Conservation (phyloP, 352 stramenopile genomes). For the Phytopythium litorale region DNA sequence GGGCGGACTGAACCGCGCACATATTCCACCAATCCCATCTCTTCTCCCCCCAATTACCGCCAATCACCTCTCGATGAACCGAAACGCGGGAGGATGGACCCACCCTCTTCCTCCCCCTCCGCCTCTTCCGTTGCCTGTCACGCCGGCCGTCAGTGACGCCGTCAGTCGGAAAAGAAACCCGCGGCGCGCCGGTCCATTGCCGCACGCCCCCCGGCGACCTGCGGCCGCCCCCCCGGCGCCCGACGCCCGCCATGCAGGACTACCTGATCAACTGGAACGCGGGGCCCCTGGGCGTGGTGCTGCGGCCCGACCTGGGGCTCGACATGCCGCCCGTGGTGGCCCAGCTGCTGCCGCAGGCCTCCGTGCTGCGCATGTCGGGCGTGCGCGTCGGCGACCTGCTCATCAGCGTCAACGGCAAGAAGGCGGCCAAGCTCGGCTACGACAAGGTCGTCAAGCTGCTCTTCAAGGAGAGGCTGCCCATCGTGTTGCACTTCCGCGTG, state of each 20-base stretch:
- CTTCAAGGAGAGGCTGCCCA: constrained; percentile 71
- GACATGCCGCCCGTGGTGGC: constrained; percentile 79
- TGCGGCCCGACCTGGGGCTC: constrained; percentile 59
- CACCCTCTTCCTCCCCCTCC: background rate
- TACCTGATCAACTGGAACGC: constrained; percentile 87
- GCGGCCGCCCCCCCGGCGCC: background rate
- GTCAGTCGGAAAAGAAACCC: background rate
- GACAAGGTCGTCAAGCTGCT: constrained; percentile 73
- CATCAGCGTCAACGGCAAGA: constrained; percentile 78
- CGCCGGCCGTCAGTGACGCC: background rate
- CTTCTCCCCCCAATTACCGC: background rate
- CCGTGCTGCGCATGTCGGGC: constrained; percentile 66
- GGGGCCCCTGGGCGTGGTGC: constrained; percentile 66
- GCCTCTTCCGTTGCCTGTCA: background rate
- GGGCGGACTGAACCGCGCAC: background rate
- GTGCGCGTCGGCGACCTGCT: constrained; percentile 65
- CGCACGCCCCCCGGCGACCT: too few species aligned
- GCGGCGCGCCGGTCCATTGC: background rate
- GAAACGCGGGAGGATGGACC: background rate
- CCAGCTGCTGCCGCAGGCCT: constrained; percentile 67
- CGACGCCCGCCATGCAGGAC: constrained; percentile 33
- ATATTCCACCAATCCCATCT: constrained; percentile 15
- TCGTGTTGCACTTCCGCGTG: constrained; percentile 76
- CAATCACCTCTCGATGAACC: background rate
- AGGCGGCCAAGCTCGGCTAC: constrained; percentile 67